Evolutionary conservation across 129 eudicot genomes (phyloP), one percentile per base, ranked within the genome.

Genomic region (Escallonia rubra): DNA sequence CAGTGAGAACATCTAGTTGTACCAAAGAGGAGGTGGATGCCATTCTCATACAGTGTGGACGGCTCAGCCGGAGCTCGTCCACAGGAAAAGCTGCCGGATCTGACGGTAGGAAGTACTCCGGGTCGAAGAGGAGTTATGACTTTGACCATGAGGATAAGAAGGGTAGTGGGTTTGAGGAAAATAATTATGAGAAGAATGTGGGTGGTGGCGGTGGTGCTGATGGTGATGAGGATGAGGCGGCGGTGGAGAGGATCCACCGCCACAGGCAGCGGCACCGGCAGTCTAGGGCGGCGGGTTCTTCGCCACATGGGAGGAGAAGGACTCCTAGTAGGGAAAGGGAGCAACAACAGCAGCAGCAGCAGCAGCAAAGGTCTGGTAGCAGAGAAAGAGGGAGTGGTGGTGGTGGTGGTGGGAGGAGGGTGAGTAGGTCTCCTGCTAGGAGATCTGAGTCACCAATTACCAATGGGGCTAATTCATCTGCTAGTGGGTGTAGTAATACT

Each of bases 391-490:
- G 61, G 41, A 63, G 75, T 41, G 80, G 79, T 46, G 52, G 81
- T 59, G 58, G 71, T 3, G 65, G 82, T 51, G 69, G 79, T 58
- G 82, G 82, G 42, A 77, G 93, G 61, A 85, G 99, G 76, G 96
- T 94, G 47, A 94, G 99, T 71, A 76, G 96, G 71, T 94, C 99
- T 77, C 99, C 99, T 4, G 85, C 74, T n/a, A 76, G 96, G 46
- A 85, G 99, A 85, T 89, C 96, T 15, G 96, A 94, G 51, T 89
- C 97, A 6, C 99, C 99, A 0, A 76, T 73, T 42, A 60, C 73
- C 41, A 66, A n/a, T 72, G 72, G 72, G 42, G 66, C 61, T 63
- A 47, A 43, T 63, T 41, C 71, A 2, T 44, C 43, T 4, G 76
- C 59, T 2, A 68, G 68, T 43, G 60, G 57, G 44, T 53, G 67